A percentile compares a stretch with the other conserved stretches of the same genome.
Conservation (phyloP, 139 green algal genomes). For the Desmodesmus armatus region DNA sequence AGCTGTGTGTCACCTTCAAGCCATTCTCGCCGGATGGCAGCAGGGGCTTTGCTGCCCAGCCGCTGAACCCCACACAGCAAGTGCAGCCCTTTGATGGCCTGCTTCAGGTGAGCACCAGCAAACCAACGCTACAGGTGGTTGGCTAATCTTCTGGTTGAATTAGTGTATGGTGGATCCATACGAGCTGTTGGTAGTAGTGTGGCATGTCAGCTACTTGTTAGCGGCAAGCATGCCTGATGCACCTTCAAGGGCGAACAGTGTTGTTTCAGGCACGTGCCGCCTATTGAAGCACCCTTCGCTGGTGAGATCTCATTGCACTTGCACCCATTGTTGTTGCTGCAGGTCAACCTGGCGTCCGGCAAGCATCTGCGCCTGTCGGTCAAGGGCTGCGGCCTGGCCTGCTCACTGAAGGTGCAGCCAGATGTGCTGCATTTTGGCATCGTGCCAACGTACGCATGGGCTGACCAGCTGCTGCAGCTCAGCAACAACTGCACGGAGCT, state of each 20-base stretch:
- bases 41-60: slow-evolving; percentile 16
- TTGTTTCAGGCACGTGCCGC: background rate
- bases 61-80: background rate
- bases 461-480: slow-evolving; percentile 59
- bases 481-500: slow-evolving; percentile 57
- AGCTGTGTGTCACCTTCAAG: slow-evolving; percentile 16
- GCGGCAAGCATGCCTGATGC: background rate
- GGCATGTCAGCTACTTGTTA: background rate
- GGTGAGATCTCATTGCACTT: too few species aligned
- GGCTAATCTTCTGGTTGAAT: too few species aligned
- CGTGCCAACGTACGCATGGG: slow-evolving; percentile 52
- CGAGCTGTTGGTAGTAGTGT: background rate
- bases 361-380: background rate
- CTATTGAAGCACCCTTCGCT: too few species aligned
- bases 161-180: background rate
- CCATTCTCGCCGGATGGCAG: background rate
- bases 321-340: background rate
- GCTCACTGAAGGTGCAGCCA: background rate
- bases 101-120: slow-evolving; percentile 1
- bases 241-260: background rate
- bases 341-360: slow-evolving; percentile 13
- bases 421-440: slow-evolving; percentile 57
- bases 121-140: background rate
- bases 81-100: slow-evolving; percentile 9
- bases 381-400: slow-evolving; percentile 10